Percentiles rank a stretch among this genome's conserved stretches.
Conservation (phyloP, 2,329 filamentous ascomycete genomes). For the Neodidymelliopsis sp. region DNA sequence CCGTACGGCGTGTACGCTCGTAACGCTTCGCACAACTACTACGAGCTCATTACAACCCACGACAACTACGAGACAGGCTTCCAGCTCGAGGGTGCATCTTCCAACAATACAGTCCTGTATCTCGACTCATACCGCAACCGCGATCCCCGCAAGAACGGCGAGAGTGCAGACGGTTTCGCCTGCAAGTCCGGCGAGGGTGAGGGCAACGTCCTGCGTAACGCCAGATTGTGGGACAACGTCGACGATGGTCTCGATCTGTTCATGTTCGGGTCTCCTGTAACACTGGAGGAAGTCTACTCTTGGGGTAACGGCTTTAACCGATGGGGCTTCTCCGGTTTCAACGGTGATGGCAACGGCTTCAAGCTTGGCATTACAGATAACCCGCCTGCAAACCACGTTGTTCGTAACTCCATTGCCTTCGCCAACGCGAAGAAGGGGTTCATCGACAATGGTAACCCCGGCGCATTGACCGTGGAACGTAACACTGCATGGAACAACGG, state of each 20-base stretch:
- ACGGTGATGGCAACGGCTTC: slow-evolving; percentile 59
- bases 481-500: slow-evolving; percentile 59
- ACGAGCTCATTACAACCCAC: slow-evolving; percentile 46
- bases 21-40: slow-evolving; percentile 48
- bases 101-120: slow-evolving; percentile 34
- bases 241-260: slow-evolving; percentile 59
- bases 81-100: slow-evolving; percentile 45
- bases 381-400: slow-evolving; percentile 52
- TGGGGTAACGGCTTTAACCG: slow-evolving; percentile 58
- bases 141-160: slow-evolving; percentile 60
- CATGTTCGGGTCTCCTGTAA: slow-evolving; percentile 53
- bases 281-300: slow-evolving; percentile 54
- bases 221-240: slow-evolving; percentile 60
- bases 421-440: slow-evolving; percentile 56
- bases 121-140: slow-evolving; percentile 35
- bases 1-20: slow-evolving; percentile 50
- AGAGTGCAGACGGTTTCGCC: slow-evolving; percentile 60
- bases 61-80: slow-evolving; percentile 53
- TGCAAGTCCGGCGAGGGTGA: slow-evolving; percentile 57
- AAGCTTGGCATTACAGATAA: slow-evolving; percentile 54
- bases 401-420: slow-evolving; percentile 57
- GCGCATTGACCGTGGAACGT: slow-evolving; percentile 49
- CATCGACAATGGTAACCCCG: slow-evolving; percentile 57
- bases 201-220: slow-evolving; percentile 56
- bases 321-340: slow-evolving; percentile 55